A percentile compares a stretch with the other conserved stretches of the same genome.
Conservation (phyloP, 2,329 filamentous ascomycete genomes). For the Sporothrix luriei region DNA sequence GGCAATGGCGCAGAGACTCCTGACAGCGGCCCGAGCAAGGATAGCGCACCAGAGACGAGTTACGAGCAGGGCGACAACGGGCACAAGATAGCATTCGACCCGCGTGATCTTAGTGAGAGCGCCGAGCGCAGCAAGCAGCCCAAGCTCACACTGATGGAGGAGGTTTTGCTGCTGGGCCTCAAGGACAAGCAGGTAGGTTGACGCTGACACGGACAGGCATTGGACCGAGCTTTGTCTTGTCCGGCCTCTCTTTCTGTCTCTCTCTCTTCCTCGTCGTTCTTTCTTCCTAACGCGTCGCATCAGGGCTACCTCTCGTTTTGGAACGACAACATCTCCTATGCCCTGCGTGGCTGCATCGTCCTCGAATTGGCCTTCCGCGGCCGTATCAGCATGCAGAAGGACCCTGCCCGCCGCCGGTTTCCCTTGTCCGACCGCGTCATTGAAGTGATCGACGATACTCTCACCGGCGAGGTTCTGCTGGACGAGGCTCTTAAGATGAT, state of each 20-base stretch:
- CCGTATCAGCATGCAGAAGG: constrained; percentile 97
- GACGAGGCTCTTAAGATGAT: constrained; percentile 99
- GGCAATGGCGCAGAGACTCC: constrained; percentile 59
- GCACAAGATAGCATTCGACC: constrained; percentile 98
- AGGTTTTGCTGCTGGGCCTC: constrained; percentile 88
- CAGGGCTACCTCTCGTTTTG: constrained; percentile 98
- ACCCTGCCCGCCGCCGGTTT: constrained; percentile 86
- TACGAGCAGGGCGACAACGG: constrained; percentile 93
- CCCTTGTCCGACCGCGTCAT: constrained; percentile 91
- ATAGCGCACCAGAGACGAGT: constrained; percentile 70
- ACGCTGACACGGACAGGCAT: neutral
- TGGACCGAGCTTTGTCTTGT: neutral
- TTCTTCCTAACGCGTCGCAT: constrained; percentile 28
- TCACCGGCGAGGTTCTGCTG: constrained; percentile 94
- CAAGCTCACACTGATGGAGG: constrained; percentile 98
- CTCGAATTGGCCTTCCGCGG: constrained; percentile 95
- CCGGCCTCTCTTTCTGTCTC: neutral
- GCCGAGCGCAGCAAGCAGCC: constrained; percentile 96
- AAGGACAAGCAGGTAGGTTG: constrained; percentile 92
- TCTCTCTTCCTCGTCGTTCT: no score
- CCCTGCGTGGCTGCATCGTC: constrained; percentile 94
- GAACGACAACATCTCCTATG: constrained; percentile 99
- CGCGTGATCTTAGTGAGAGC: constrained; percentile 94
- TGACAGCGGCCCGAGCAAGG: constrained; percentile 58
- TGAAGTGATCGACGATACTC: constrained; percentile 93